Evolutionary conservation across 2,329 filamentous ascomycete genomes (phyloP).

Genomic region (Aspergillus luchuensis): DNA sequence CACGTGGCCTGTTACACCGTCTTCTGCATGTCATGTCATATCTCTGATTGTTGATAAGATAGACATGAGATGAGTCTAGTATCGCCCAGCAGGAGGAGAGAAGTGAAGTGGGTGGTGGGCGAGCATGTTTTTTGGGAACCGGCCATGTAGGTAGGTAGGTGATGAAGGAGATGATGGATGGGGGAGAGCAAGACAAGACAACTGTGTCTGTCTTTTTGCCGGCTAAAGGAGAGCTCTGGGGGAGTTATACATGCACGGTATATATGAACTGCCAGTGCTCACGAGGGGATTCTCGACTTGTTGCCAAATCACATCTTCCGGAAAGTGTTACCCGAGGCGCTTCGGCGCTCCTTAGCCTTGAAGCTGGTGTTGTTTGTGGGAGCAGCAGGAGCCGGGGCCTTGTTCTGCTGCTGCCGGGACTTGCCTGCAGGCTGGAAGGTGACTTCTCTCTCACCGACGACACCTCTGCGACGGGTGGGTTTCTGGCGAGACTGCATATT

Average conservation of each 20-base stretch:
- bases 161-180: not conserved
- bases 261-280: not conserved
- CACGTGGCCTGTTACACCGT: too few relatives aligned
- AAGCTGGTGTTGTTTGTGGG: constrained; percentile 23
- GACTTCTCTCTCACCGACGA: constrained; percentile 57
- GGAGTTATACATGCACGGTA: not conserved
- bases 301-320: constrained; percentile 43
- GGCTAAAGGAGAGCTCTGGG: not conserved
- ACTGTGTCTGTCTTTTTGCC: not conserved
- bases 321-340: constrained; percentile 53
- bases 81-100: not conserved
- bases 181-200: not conserved
- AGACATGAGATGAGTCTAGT: not conserved
- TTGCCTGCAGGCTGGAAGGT: constrained; percentile 60
- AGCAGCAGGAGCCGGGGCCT: not conserved
- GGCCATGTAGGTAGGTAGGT: not conserved
- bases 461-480: constrained; percentile 35
- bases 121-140: not conserved
- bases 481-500: constrained; percentile 43
- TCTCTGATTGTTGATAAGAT: too few relatives aligned
- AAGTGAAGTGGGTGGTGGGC: not conserved
- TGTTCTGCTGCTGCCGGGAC: constrained; percentile 32
- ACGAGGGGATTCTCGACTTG: not conserved
- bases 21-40: too few relatives aligned
- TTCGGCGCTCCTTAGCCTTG: constrained; percentile 48